A percentile compares a stretch with the other conserved stretches of the same genome.
phyloP scores from a whole-genome alignment of 208 protist genomes.

The Trypanosoma congolense region DNA sequence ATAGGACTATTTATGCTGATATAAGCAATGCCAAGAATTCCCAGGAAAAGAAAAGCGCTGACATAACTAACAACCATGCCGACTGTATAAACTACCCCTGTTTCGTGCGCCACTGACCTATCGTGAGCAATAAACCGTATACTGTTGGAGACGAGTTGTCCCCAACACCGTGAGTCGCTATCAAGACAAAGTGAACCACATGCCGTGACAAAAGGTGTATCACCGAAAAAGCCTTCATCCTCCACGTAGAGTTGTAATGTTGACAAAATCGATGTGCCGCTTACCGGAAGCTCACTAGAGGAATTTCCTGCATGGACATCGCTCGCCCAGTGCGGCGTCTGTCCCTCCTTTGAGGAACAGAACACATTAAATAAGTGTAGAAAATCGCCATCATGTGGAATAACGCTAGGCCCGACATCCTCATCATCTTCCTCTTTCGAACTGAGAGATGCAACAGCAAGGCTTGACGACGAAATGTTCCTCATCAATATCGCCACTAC shows the following conservation, averaged over 20 bases:
- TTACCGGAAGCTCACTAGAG: background rate
- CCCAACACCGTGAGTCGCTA: constrained; percentile 22
- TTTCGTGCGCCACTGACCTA: constrained; percentile 11
- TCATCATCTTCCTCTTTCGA: no score
- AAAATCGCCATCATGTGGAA: background rate
- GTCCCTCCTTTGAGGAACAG: background rate
- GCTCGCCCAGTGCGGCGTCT: background rate
- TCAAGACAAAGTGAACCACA: constrained; percentile 63
- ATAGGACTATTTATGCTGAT: constrained; percentile 73
- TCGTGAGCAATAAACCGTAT: constrained; percentile 56
- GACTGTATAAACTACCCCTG: constrained; percentile 24
- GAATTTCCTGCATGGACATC: background rate
- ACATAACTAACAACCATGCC: constrained; percentile 43
- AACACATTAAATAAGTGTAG: background rate
- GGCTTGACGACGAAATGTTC: constrained; percentile 8
- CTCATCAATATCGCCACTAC: constrained; percentile 34
- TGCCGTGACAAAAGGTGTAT: constrained; percentile 33
- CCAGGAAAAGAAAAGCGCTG: constrained; percentile 47
- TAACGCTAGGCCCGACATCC: background rate
- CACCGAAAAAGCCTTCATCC: constrained; percentile 33
- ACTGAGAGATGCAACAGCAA: constrained; percentile 39
- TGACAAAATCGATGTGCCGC: background rate
- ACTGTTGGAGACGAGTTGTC: constrained; percentile 43
- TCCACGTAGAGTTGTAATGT: constrained; percentile 35
- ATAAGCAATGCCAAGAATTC: constrained; percentile 53